These are phyloP conservation scores for Noccaea caerulescens DNA, from an alignment of 345 rosid species.

Conservation along the genomic window DNA sequence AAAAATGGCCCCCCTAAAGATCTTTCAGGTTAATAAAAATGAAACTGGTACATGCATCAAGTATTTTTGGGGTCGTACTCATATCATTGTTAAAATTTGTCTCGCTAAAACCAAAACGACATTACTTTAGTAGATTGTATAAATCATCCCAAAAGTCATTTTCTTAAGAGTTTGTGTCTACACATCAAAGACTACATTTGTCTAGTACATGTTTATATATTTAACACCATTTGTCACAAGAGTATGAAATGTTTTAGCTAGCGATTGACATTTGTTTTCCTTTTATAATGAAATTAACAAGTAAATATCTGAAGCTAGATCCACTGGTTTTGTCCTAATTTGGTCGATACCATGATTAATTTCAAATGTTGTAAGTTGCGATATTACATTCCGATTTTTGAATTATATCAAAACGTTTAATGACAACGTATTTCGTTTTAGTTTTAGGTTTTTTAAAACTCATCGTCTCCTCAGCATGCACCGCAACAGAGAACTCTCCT, in stretches of 20 bases:
- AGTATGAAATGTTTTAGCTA: neutral
- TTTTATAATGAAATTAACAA: neutral
- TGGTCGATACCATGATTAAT: neutral
- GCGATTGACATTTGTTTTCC: neutral
- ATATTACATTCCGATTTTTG: neutral
- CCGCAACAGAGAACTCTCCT: constrained; percentile 59
- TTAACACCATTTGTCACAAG: neutral
- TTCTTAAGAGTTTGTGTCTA: constrained; percentile 15
- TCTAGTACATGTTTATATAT: neutral
- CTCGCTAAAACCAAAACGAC: constrained; percentile 28
- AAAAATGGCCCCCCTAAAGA: constrained; percentile 24
- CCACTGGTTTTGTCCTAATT: neutral
- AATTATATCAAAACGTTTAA: no score
- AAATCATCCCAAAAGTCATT: constrained; percentile 12
- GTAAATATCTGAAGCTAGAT: neutral
- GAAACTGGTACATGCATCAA: constrained; percentile 28
- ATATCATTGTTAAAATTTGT: constrained; percentile 12
- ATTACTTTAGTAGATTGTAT: constrained; percentile 27
- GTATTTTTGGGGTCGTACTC: constrained; percentile 2
- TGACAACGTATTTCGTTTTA: no score
- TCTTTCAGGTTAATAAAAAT: constrained; percentile 17
- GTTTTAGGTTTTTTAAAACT: no score
- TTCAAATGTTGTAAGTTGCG: neutral
- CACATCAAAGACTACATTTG: neutral
- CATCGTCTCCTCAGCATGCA: constrained; percentile 45